These are phyloP conservation scores for Paecilomyces dactylethromorphus DNA, from an alignment of 2,329 filamentous ascomycete genomes.

Conservation along the genomic window DNA sequence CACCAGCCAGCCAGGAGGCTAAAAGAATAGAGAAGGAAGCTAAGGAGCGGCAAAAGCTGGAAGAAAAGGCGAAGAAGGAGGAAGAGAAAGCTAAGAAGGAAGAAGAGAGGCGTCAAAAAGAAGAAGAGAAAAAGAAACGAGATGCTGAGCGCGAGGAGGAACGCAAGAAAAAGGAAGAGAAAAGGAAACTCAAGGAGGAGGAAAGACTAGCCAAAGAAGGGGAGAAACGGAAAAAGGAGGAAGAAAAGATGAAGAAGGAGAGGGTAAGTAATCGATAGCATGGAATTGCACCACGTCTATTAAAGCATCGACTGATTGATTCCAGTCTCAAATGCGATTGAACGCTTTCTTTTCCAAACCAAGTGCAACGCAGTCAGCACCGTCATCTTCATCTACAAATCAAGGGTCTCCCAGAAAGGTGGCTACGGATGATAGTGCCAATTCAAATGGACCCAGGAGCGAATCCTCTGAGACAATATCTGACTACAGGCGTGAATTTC, in stretches of 20 bases:
- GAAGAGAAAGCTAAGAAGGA: constrained; percentile 25
- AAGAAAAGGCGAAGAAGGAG: constrained; percentile 28
- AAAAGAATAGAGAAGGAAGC: constrained; percentile 19
- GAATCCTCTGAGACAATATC: constrained; percentile 28
- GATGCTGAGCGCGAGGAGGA: constrained; percentile 42
- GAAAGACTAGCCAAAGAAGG: constrained; percentile 32
- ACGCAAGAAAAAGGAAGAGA: constrained; percentile 36
- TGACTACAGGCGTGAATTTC: constrained; percentile 65
- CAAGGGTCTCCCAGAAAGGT: constrained; percentile 12
- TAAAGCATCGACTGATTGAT: constrained; percentile 18
- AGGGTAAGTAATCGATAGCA: constrained; percentile 24
- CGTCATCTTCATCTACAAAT: constrained; percentile 11
- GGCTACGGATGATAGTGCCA: constrained; percentile 3
- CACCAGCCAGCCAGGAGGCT: constrained; percentile 19
- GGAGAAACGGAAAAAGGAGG: constrained; percentile 41
- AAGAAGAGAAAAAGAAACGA: constrained; percentile 42
- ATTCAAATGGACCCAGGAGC: constrained; percentile 8
- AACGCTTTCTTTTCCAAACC: constrained; percentile 46
- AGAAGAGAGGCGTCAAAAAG: constrained; percentile 37
- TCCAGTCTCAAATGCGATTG: constrained; percentile 44
- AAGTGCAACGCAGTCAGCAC: constrained; percentile 16
- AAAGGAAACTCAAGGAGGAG: constrained; percentile 38
- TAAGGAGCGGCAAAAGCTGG: constrained; percentile 23
- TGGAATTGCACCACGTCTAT: not conserved
- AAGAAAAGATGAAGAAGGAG: constrained; percentile 43